Percentiles rank a stretch among this genome's conserved stretches.
phyloP scores from a whole-genome alignment of 2,329 filamentous ascomycete genomes.

The Colletotrichum sp. region DNA sequence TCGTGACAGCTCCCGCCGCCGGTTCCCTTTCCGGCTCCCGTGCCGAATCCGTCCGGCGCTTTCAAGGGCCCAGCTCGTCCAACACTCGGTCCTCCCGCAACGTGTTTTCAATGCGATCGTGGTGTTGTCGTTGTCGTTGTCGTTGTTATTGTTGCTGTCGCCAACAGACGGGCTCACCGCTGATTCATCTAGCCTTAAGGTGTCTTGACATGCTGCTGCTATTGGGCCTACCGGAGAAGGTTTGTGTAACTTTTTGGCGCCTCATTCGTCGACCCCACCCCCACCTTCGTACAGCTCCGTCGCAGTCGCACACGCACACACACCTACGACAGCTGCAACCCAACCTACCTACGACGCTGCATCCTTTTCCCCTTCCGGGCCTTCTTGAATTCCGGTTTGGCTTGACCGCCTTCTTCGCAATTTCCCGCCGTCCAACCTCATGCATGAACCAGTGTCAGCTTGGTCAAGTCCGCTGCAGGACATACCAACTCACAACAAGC shows the following conservation, averaged over 20 bases:
- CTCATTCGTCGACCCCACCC: slow-evolving; percentile 4
- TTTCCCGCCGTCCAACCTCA: background rate
- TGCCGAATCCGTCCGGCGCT: background rate
- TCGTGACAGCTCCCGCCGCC: background rate
- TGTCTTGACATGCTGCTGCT: background rate
- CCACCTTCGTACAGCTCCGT: slow-evolving; percentile 1
- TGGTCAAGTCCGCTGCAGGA: slow-evolving; percentile 5
- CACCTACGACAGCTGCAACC: background rate
- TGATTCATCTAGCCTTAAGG: background rate
- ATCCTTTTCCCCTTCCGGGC: slow-evolving; percentile 6
- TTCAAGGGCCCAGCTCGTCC: background rate
- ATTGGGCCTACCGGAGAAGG: background rate
- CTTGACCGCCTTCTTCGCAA: slow-evolving; percentile 23
- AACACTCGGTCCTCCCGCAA: background rate
- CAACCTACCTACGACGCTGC: background rate
- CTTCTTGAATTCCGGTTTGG: slow-evolving; percentile 3
- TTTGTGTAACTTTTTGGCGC: background rate
- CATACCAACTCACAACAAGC: background rate
- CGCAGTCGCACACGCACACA: background rate
- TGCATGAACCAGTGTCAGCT: slow-evolving; percentile 9
- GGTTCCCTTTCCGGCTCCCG: background rate
- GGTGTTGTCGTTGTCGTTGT: background rate
- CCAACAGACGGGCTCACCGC: background rate
- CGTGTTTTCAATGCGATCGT: background rate
- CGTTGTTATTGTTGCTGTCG: background rate